phyloP scores from a whole-genome alignment of 2,329 filamentous ascomycete genomes.

The Ophioceras dolichostomum region DNA sequence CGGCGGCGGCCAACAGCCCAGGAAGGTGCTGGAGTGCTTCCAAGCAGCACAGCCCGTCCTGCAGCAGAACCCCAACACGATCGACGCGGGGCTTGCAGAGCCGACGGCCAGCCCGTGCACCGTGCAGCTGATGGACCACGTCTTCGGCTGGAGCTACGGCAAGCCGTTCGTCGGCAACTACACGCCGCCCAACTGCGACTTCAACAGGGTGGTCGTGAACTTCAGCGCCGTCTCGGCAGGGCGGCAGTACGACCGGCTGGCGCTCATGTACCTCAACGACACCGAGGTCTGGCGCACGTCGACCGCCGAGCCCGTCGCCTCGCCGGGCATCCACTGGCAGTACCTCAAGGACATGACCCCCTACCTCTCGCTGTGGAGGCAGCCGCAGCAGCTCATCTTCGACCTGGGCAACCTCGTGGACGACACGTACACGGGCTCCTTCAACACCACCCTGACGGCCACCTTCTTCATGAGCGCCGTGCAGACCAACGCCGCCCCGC shows the following conservation, averaged over 20 bases:
- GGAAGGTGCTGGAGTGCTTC: constrained; percentile 50
- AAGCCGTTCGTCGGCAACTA: constrained; percentile 59
- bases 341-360: constrained; percentile 70
- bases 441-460: constrained; percentile 63
- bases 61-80: constrained; percentile 26
- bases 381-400: constrained; percentile 64
- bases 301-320: constrained; percentile 60
- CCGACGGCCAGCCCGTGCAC: constrained; percentile 26
- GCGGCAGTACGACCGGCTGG: constrained; percentile 65
- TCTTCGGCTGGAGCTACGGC: constrained; percentile 64
- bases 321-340: constrained; percentile 59
- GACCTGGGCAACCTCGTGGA: constrained; percentile 66
- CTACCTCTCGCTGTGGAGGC: constrained; percentile 56
- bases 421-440: constrained; percentile 57
- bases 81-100: constrained; percentile 17
- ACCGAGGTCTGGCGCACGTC: constrained; percentile 75
- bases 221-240: constrained; percentile 62
- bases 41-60: constrained; percentile 57
- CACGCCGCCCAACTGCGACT: constrained; percentile 53
- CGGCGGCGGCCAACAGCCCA: too few species aligned
- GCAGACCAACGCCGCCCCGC: constrained; percentile 22
- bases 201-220: constrained; percentile 65
- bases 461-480: constrained; percentile 50
- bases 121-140: constrained; percentile 54
- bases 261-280: constrained; percentile 63